phyloP scores from a whole-genome alignment of 352 stramenopile genomes.

The Pythium phragmiticola region DNA sequence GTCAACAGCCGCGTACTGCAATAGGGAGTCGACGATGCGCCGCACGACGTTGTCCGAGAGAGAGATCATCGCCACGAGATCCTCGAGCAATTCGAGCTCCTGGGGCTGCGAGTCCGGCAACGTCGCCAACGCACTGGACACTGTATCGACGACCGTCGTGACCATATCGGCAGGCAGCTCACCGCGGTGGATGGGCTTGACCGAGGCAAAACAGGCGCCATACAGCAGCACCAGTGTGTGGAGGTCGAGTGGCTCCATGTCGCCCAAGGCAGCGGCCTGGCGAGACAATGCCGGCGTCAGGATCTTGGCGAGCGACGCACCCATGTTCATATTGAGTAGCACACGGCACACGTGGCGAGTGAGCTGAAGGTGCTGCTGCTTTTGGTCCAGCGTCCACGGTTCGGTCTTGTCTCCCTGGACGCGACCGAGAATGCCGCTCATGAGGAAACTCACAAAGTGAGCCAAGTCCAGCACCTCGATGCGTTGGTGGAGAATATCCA shows the following conservation, averaged over 20 bases:
- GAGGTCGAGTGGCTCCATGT: constrained; percentile 42
- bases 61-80: constrained; percentile 22
- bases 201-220: constrained; percentile 48
- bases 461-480: constrained; percentile 61
- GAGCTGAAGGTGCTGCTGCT: constrained; percentile 45
- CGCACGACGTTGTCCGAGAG: constrained; percentile 22
- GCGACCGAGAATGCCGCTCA: constrained; percentile 61
- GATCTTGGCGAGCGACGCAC: constrained; percentile 66
- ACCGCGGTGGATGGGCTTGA: constrained; percentile 23
- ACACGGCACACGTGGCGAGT: constrained; percentile 66
- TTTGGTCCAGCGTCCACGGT: constrained; percentile 28
- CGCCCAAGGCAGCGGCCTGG: constrained; percentile 37
- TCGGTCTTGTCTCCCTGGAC: constrained; percentile 2
- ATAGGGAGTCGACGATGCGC: constrained; percentile 25
- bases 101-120: constrained; percentile 20
- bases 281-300: constrained; percentile 56
- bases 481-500: constrained; percentile 78
- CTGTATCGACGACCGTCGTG: constrained; percentile 20
- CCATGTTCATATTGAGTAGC: constrained; percentile 65
- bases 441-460: constrained; percentile 79
- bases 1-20: constrained; percentile 21
- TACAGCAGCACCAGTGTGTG: constrained; percentile 70
- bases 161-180: constrained; percentile 56
- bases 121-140: constrained; percentile 4
- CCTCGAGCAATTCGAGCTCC: constrained; percentile 24